Evolutionary conservation across 2,329 filamentous ascomycete genomes (phyloP), one percentile per base, ranked within the genome.

Genomic region (Trichothecium sympodiale): DNA sequence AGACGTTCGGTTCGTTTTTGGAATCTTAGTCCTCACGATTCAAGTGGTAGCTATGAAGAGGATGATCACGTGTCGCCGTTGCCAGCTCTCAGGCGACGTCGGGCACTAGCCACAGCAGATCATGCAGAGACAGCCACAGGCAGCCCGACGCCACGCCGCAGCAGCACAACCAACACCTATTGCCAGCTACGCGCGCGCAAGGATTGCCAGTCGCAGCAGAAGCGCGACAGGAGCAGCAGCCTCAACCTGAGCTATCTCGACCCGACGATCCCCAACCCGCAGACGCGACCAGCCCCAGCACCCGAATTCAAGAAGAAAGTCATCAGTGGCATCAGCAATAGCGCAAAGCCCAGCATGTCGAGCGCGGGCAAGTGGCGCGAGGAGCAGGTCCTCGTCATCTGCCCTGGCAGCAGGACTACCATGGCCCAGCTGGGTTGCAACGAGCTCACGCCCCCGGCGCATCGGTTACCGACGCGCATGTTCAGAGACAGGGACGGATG

Each of bases 381-480:
- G 63, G 73, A 77, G 56, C 72, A 77, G 64, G 61, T 77, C 51
- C 70, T 77, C 52, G 60, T 88, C 55, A 78, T 88, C 61, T 81
- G 80, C 58, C 82, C 83, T 25, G 88, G 88, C 53, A 94, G 87
- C 56, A 80, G 83, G 61, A 89, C 80, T 45, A 94, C 87, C 40
- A 77, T 94, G 64, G 88, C 87, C 46, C 87, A 94, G 70, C 74
- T 94, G 29, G 88, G 88, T 35, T 81, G 91, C 48, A 80, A 78
- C 48, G 88, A 95, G 65, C 80, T 96, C 57, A 94, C 88, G 26
- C 88, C 87, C 30, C 86, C 91, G n/a, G 73, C 79, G 42, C 75
- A 84, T 56, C 83, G 87, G 46, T 74, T 96, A 46, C 78, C 83
- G 23, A 95, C 89, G 59, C 82, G 91, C 64, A 94, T 98, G 87